These are phyloP conservation scores for Phytophthora aleatoria DNA, from an alignment of 352 stramenopile species.

Conservation along the genomic window DNA sequence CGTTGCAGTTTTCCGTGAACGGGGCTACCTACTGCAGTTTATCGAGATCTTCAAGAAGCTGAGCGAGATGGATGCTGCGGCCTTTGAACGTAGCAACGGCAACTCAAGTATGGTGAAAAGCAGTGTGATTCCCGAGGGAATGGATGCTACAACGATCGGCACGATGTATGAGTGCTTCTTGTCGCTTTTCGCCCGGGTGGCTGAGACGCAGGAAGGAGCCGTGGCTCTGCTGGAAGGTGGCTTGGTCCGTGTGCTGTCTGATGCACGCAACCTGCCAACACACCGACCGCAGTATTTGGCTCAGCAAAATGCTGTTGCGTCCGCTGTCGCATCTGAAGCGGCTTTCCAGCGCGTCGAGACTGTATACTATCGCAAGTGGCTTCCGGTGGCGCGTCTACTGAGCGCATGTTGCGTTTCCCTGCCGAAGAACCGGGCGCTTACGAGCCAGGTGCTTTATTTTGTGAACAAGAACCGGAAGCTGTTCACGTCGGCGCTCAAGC, in stretches of 20 bases:
- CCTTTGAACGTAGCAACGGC: conserved; percentile 50
- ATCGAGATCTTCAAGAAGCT: conserved; percentile 78
- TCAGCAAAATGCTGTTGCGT: conserved; percentile 39
- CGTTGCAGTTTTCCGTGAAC: conserved; percentile 67
- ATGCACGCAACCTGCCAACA: conserved; percentile 64
- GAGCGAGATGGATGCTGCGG: conserved; percentile 65
- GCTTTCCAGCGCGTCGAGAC: conserved; percentile 64
- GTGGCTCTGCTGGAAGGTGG: conserved; percentile 74
- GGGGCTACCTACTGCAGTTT: conserved; percentile 82
- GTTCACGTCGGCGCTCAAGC: conserved; percentile 69
- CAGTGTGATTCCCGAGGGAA: conserved; percentile 45
- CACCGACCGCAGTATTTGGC: conserved; percentile 68
- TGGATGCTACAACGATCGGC: conserved; percentile 72
- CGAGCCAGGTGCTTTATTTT: conserved; percentile 59
- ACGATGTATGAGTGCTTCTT: conserved; percentile 86
- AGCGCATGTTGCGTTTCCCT: conserved; percentile 64
- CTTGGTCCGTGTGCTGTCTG: conserved; percentile 66
- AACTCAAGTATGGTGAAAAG: conserved; percentile 44
- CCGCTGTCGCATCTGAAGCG: conserved; percentile 35
- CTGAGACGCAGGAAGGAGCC: conserved; percentile 64
- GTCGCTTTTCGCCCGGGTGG: conserved; percentile 75
- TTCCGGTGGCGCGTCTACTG: conserved; percentile 69
- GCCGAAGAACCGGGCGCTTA: conserved; percentile 71
- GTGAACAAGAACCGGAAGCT: conserved; percentile 76
- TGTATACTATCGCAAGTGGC: conserved; percentile 81